Evolutionary conservation across 2,329 filamentous ascomycete species (phyloP).

Genomic region (Aureobasidium pullulans): DNA sequence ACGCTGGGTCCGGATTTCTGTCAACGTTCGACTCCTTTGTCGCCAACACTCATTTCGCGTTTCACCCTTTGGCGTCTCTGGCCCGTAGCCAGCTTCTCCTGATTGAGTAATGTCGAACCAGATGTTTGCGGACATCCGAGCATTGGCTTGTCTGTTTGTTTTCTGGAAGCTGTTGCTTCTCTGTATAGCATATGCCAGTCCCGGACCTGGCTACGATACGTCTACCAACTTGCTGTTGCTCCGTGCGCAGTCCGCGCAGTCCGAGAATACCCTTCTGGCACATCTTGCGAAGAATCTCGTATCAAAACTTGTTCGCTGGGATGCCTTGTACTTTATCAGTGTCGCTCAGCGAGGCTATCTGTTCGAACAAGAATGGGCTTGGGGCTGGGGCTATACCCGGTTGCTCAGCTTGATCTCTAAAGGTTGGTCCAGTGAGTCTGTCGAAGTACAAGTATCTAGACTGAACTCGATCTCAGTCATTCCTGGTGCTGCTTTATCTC

Average conservation of each 20-base stretch:
- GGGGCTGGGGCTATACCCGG: slow-evolving; percentile 52
- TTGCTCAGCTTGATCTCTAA: slow-evolving; percentile 35
- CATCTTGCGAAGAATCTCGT: slow-evolving; percentile 14
- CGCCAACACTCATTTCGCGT: slow-evolving; percentile 5
- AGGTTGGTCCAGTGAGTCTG: slow-evolving; percentile 31
- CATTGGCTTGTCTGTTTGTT: slow-evolving; percentile 40
- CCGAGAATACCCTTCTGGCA: slow-evolving; percentile 11
- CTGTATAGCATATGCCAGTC: slow-evolving; percentile 50
- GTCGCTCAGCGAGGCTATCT: slow-evolving; percentile 56
- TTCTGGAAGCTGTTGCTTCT: slow-evolving; percentile 63
- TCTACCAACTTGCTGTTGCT: slow-evolving; percentile 52
- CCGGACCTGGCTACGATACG: slow-evolving; percentile 67
- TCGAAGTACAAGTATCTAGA: background rate
- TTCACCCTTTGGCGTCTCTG: slow-evolving; percentile 4
- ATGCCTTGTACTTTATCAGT: slow-evolving; percentile 68
- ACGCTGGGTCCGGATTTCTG: background rate
- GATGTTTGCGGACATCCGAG: slow-evolving; percentile 13
- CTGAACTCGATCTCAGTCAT: slow-evolving; percentile 12
- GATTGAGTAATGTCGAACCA: background rate
- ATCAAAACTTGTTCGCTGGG: slow-evolving; percentile 65
- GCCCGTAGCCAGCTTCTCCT: background rate
- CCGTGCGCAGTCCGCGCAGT: slow-evolving; percentile 19
- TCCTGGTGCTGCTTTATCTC: slow-evolving; percentile 14
- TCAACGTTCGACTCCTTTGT: slow-evolving; percentile 13
- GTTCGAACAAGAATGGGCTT: slow-evolving; percentile 83